A percentile compares a stretch with the other conserved stretches of the same genome.
phyloP scores from a whole-genome alignment of 192 early-diverging fungal genomes.

The Entomortierella parvispora region DNA sequence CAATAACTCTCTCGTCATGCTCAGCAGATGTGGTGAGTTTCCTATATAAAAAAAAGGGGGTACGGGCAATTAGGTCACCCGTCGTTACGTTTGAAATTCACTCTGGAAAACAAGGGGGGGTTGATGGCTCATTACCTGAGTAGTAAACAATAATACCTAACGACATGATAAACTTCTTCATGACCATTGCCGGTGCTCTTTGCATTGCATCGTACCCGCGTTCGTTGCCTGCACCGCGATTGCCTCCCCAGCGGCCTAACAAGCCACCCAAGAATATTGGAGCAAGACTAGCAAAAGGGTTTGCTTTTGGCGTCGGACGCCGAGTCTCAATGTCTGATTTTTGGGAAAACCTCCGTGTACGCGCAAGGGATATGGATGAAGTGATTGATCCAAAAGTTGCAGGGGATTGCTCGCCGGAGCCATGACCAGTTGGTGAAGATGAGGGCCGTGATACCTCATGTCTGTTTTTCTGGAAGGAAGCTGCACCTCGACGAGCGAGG shows the following conservation, averaged over 20 bases:
- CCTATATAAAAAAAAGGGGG: slow-evolving; percentile 8
- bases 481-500: too few species aligned
- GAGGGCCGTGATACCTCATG: too few species aligned
- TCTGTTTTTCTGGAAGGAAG: too few species aligned
- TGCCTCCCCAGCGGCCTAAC: slow-evolving; percentile 51
- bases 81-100: too few species aligned
- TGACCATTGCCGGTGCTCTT: slow-evolving; percentile 27
- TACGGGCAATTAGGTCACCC: too few species aligned
- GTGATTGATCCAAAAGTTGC: slow-evolving; percentile 22
- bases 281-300: slow-evolving; percentile 42
- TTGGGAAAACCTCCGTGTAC: slow-evolving; percentile 38
- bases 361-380: slow-evolving; percentile 15
- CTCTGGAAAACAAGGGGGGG: too few species aligned
- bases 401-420: too few species aligned
- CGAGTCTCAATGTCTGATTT: slow-evolving; percentile 36
- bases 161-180: slow-evolving; percentile 44
- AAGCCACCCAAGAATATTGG: slow-evolving; percentile 32
- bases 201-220: slow-evolving; percentile 39
- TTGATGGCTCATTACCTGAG: slow-evolving; percentile 15
- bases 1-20: slow-evolving; percentile 39
- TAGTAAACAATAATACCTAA: slow-evolving; percentile 31
- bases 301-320: slow-evolving; percentile 37
- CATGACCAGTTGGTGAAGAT: too few species aligned
- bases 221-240: slow-evolving; percentile 42
- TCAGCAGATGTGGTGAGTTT: slow-evolving; percentile 32